These are phyloP conservation scores for Kitagawia praeruptora DNA, from an alignment of 129 eudicot species.

Conservation along the genomic window DNA sequence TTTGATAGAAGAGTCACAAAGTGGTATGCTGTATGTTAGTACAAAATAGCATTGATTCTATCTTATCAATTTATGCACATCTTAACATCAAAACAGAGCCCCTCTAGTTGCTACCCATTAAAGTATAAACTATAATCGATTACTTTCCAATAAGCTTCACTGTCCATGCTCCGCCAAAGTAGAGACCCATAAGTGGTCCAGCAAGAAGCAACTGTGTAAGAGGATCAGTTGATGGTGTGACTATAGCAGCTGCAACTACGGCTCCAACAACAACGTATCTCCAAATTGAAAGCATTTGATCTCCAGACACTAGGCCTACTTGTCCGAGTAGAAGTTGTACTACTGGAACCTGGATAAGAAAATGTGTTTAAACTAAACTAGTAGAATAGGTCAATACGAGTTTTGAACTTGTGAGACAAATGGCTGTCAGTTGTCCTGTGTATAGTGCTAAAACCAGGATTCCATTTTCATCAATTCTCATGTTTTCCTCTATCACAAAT, in stretches of 20 bases:
- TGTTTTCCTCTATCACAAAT: neutral
- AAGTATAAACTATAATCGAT: neutral
- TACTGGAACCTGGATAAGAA: slow-evolving; percentile 62
- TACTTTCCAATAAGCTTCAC: slow-evolving; percentile 80
- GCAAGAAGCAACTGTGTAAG: slow-evolving; percentile 92
- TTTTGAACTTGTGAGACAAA: neutral
- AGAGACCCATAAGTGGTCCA: slow-evolving; percentile 91
- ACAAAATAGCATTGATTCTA: neutral
- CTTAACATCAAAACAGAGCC: neutral
- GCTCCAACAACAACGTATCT: slow-evolving; percentile 94
- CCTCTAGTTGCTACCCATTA: neutral
- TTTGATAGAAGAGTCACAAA: neutral
- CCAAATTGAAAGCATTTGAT: slow-evolving; percentile 92
- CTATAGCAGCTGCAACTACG: slow-evolving; percentile 87
- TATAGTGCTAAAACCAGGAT: neutral
- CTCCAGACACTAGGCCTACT: slow-evolving; percentile 72
- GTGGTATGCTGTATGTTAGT: neutral
- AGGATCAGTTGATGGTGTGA: slow-evolving; percentile 96
- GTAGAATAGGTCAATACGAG: neutral
- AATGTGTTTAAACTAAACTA: neutral
- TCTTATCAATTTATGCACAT: neutral
- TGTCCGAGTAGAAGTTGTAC: slow-evolving; percentile 84
- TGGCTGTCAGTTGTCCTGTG: neutral
- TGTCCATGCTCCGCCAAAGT: slow-evolving; percentile 86
- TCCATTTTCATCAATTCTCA: neutral